phyloP scores from a whole-genome alignment of 495 filamentous ascomycete species.

The Aspergillus asperescens region DNA sequence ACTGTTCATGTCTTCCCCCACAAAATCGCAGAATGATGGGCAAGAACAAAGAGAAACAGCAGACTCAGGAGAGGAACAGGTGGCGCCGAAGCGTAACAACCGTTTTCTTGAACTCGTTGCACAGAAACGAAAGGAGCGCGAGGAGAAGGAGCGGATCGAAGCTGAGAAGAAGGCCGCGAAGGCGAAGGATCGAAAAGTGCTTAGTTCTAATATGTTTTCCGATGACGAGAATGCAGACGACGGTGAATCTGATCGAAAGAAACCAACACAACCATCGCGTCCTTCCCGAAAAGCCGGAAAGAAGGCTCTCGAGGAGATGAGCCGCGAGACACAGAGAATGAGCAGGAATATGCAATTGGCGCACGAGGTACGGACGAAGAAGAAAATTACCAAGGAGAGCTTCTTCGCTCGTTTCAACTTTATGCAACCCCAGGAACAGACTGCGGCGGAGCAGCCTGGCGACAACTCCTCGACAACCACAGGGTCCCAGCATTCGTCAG shows the following conservation, averaged over 20 bases:
- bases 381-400: constrained; percentile 80
- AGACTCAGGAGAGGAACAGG: constrained; percentile 35
- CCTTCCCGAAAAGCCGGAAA: constrained; percentile 86
- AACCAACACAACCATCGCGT: constrained; percentile 58
- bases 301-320: constrained; percentile 94
- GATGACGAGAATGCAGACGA: constrained; percentile 45
- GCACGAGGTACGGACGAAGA: constrained; percentile 86
- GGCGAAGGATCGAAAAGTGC: constrained; percentile 30
- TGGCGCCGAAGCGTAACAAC: constrained; percentile 47
- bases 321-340: constrained; percentile 85
- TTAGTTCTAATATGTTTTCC: constrained; percentile 33
- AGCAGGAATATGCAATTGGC: constrained; percentile 82
- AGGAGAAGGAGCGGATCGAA: constrained; percentile 57
- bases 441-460: constrained; percentile 15
- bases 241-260: constrained; percentile 53
- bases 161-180: constrained; percentile 48
- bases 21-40: constrained; percentile 5
- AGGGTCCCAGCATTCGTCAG: constrained; percentile 45
- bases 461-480: constrained; percentile 38
- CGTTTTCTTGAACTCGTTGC: constrained; percentile 65
- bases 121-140: constrained; percentile 63
- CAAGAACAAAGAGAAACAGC: constrained; percentile 12
- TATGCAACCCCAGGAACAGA: constrained; percentile 33
- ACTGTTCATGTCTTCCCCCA: constrained; percentile 37
- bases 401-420: constrained; percentile 84